Evolutionary conservation across 2,329 filamentous ascomycete species (phyloP), one percentile per base, ranked within the genome.

Genomic region (Monilinia aucupariae): DNA sequence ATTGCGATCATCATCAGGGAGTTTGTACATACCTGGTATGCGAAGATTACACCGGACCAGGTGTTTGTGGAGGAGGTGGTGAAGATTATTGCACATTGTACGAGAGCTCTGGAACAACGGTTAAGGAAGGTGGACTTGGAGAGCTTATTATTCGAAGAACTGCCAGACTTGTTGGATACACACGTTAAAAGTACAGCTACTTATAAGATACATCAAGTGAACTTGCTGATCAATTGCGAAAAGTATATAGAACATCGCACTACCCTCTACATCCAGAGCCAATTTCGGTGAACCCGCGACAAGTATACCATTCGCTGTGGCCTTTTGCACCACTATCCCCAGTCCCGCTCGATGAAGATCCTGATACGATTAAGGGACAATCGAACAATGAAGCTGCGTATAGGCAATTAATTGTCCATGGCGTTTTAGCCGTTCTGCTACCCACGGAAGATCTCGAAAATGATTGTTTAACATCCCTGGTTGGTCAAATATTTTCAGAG

Each of bases 371-470:
- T 53, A 74, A 80, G 64, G 79, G 84, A 62, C 92, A 96, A 77
- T 79, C 80, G 63, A 83, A 88, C 65, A 93, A 92, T 71, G 94
- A 97, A 78, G 81, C 82, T 32, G 81, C 85, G 52, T 97, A 97
- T 79, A 89, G 93, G 69, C 91, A 96, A 73, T 79, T 97, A 63
- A 81, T 97, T n/a, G 88, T 92, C 20, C 87, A 92, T 72, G 90
- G 88, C 37, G 81, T 92, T 45, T 79, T 99, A 66, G 88, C 91
- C 30, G 81, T 96, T 59, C 82, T 99, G 20, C 81, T 99, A 25
- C 94, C 94, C 12, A 94, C 92, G 20, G 93, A 97, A 72, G 93
- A 97, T 74, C 80, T 97, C 47, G 86, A 93, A 71, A 97, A 96
- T 74, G 85, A 85, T 61, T 96, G 91, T 74, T 80, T 97, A 71